These are phyloP conservation scores for Blastomyces silverae DNA, from an alignment of 2,329 filamentous ascomycete species.

Conservation along the genomic window DNA sequence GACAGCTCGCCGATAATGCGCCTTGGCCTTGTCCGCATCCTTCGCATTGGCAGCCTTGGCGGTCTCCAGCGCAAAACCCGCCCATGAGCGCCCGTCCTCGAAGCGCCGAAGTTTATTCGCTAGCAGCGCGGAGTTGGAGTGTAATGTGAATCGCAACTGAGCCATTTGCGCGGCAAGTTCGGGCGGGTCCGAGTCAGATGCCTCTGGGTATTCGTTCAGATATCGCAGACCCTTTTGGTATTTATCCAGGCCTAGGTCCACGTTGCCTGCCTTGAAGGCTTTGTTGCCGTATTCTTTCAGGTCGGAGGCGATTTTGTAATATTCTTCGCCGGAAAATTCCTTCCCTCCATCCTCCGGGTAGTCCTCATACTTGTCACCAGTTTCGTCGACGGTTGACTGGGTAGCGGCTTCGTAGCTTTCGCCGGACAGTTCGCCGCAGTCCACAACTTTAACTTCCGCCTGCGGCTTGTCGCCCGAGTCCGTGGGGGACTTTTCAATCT, in stretches of 20 bases:
- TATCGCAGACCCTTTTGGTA: conserved; percentile 92
- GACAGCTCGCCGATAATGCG: conserved; percentile 71
- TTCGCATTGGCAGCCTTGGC: conserved; percentile 58
- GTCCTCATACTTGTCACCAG: conserved; percentile 90
- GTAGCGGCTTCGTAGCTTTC: conserved; percentile 61
- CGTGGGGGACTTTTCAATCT: conserved; percentile 78
- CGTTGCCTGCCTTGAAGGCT: conserved; percentile 75
- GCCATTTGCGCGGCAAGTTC: conserved; percentile 62
- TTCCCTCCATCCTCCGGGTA: conserved; percentile 76
- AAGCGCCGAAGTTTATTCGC: conserved; percentile 72
- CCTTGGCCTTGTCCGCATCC: conserved; percentile 72
- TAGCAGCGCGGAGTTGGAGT: conserved; percentile 82
- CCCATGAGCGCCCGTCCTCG: conserved; percentile 62
- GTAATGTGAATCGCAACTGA: conserved; percentile 71
- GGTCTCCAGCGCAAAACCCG: conserved; percentile 62
- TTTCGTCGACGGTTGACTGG: conserved; percentile 65
- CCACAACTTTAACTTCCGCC: conserved; percentile 64
- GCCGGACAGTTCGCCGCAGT: conserved; percentile 79
- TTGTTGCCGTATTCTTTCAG: conserved; percentile 90
- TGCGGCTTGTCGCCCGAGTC: conserved; percentile 69
- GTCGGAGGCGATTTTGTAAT: conserved; percentile 71
- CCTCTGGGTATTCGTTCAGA: conserved; percentile 73
- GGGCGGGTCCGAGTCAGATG: conserved; percentile 60
- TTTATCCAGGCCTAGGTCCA: conserved; percentile 69
- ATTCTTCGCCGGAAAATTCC: conserved; percentile 58